Conservation (phyloP, 768 basidiomycete genomes). For the Lactarius sanguifluus region DNA sequence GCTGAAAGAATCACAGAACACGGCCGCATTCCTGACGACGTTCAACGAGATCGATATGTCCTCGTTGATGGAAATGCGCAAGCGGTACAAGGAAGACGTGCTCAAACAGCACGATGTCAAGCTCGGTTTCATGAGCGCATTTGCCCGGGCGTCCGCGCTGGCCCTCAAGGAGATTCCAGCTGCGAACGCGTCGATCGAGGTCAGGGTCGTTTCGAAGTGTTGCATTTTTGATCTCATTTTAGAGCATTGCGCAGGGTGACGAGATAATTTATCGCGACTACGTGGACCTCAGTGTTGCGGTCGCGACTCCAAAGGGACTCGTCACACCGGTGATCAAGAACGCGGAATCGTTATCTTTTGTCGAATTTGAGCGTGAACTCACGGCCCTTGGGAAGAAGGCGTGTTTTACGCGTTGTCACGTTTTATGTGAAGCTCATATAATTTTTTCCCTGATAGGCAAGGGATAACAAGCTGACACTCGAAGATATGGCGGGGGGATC, state of each 20-base stretch:
- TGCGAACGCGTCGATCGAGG: slow-evolving; percentile 91
- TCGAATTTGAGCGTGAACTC: slow-evolving; percentile 94
- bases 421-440: slow-evolving; percentile 15
- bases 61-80: slow-evolving; percentile 84
- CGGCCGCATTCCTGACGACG: slow-evolving; percentile 93
- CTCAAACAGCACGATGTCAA: slow-evolving; percentile 93
- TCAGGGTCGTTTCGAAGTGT: slow-evolving; percentile 32
- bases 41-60: slow-evolving; percentile 99
- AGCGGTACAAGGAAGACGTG: slow-evolving; percentile 89
- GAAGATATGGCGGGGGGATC: slow-evolving; percentile 98
- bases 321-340: slow-evolving; percentile 96
- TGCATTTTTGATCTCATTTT: slow-evolving; percentile 32
- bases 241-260: slow-evolving; percentile 48
- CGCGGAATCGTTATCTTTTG: slow-evolving; percentile 78
- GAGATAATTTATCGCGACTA: slow-evolving; percentile 91
- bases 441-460: slow-evolving; percentile 49
- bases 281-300: slow-evolving; percentile 93
- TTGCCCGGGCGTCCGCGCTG: slow-evolving; percentile 81
- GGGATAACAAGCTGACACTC: slow-evolving; percentile 89
- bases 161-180: slow-evolving; percentile 90
- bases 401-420: slow-evolving; percentile 23
- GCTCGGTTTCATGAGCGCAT: slow-evolving; percentile 97
- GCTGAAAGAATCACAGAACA: slow-evolving; percentile 96
- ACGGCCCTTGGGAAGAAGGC: slow-evolving; percentile 86
- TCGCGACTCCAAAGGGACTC: slow-evolving; percentile 95